Conservation (phyloP, 164 flowering plant species). For the Liquidambar formosana region DNA sequence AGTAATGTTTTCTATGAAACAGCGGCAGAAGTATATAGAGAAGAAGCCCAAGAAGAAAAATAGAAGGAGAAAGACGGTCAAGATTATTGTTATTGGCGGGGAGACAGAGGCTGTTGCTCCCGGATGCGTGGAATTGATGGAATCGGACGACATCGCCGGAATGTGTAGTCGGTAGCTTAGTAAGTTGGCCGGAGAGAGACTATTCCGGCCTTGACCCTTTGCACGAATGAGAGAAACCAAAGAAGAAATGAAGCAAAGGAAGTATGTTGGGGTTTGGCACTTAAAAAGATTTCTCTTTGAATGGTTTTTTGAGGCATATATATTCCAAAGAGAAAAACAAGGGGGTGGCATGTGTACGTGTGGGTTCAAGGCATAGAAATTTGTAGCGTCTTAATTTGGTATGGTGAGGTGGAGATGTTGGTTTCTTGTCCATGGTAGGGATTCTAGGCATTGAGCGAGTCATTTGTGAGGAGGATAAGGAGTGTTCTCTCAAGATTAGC, state of each 20-base stretch:
- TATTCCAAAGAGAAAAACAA: conserved; percentile 1
- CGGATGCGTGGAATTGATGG: background rate
- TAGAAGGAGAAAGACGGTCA: conserved; percentile 49
- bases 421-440: conserved; percentile 24
- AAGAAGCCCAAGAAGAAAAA: conserved; percentile 65
- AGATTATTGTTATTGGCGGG: conserved; percentile 40
- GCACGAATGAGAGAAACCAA: conserved; percentile 12
- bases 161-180: background rate
- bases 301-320: background rate
- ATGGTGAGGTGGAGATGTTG: conserved; percentile 23
- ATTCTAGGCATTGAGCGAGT: conserved; percentile 37
- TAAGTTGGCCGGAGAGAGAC: conserved; percentile 32
- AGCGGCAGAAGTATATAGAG: conserved; percentile 60
- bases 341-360: background rate
- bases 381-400: conserved; percentile 15
- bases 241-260: background rate
- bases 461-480: conserved; percentile 24
- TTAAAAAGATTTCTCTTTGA: no score
- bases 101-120: conserved; percentile 11
- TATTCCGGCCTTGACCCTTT: conserved; percentile 24
- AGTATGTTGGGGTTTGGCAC: no score
- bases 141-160: conserved; percentile 25
- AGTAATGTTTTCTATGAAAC: conserved; percentile 31
- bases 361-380: background rate
- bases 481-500: conserved; percentile 6